phyloP scores from a whole-genome alignment of 345 rosid species.

The Eucalyptus cladocalyx region DNA sequence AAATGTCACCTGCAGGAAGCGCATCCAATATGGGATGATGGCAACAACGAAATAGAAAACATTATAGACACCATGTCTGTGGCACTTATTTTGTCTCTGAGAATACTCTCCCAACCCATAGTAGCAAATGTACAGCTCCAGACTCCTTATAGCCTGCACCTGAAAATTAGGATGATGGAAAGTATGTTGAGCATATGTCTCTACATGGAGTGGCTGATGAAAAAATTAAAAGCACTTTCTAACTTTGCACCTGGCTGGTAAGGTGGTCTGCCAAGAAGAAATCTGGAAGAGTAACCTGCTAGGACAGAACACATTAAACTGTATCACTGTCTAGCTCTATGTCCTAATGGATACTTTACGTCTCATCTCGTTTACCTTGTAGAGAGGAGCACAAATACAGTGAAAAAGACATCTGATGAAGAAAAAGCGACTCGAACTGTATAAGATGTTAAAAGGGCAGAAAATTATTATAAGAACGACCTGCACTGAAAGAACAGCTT shows the following conservation, averaged over 20 bases:
- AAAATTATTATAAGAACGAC: slow-evolving; percentile 29
- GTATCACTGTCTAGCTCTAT: neutral
- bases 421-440: slow-evolving; percentile 30
- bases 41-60: slow-evolving; percentile 51
- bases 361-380: slow-evolving; percentile 11
- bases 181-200: neutral
- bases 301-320: neutral
- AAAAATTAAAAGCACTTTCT: neutral
- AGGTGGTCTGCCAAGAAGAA: slow-evolving; percentile 56
- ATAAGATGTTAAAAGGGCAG: slow-evolving; percentile 44
- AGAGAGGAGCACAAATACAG: slow-evolving; percentile 29
- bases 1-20: slow-evolving; percentile 44
- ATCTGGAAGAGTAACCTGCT: slow-evolving; percentile 55
- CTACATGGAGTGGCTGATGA: neutral
- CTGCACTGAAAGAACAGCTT: slow-evolving; percentile 1
- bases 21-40: slow-evolving; percentile 57
- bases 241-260: slow-evolving; percentile 41
- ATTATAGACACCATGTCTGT: slow-evolving; percentile 43
- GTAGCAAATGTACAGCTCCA: slow-evolving; percentile 68
- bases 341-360: neutral
- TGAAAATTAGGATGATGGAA: slow-evolving; percentile 5
- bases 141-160: slow-evolving; percentile 58
- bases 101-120: slow-evolving; percentile 51
- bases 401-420: slow-evolving; percentile 14
- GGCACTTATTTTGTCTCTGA: slow-evolving; percentile 47